Base-by-base conservation (phyloP, 2,329 filamentous ascomycete species). In the Neopestalotiopsis sp. region DNA sequence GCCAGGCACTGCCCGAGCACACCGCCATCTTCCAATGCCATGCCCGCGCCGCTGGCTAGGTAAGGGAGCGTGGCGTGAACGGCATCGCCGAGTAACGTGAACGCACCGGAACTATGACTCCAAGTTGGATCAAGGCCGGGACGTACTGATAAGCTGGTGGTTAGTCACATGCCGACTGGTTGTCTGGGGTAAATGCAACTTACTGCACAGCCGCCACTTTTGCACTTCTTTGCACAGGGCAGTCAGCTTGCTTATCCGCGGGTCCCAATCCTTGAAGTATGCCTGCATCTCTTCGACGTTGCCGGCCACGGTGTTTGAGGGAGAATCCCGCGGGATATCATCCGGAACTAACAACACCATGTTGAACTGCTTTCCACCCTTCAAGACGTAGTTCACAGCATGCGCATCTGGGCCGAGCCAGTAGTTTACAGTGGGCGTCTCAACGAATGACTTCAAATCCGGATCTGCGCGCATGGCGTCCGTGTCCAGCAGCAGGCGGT, bases 1-100 rank as follows among this genome's bases (percentile, higher is more conserved):
- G 82, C 82, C 0, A 90, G 81, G 67, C 87, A 88, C 59, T 89
- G 78, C 0, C 89, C 88, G 0, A 90, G 80, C 0, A 89, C 86
- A 2, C 86, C 86, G 0, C 82, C 88, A 67, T 91, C 89, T 76
- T 91, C 89, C 1, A 90, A 80, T 4, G 86, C 85, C 88, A 90
- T 90, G 2, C 88, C 88, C 0, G 88, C 88, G 2, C 87, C 83
- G 42, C 70, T 76, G 1, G 88, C 87, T 0, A 90, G 80, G 74
- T 92, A 92, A 0, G 90, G 90, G 0, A 92, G 80, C 0, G 88
- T 91, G 0, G 90, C 89, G 70, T 92, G 89, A 2, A 89, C 88
- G 0, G 89, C 87, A 73, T 92, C 90, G 0, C 90, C 90, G 0
- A 91, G 80, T 74, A 91, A 83, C 0, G 87, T 86, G 73, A 90